Evolutionary conservation across 176 grass and related monocot genomes (phyloP).

Genomic region (Poa annua): DNA sequence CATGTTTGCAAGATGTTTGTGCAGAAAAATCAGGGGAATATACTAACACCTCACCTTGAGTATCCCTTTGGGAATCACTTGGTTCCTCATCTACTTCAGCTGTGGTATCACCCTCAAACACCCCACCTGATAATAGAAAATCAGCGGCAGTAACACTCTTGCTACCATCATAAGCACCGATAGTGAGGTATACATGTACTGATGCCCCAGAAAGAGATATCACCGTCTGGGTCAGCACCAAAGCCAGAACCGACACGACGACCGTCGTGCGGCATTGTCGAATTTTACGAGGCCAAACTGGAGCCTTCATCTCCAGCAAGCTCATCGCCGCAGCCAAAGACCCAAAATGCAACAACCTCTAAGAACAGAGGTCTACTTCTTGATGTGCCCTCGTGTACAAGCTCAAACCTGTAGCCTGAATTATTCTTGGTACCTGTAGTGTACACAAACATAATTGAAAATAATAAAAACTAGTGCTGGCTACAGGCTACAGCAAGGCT

Average conservation of each 20-base stretch:
- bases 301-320: conserved; percentile 36
- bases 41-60: conserved; percentile 25
- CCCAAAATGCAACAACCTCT: neutral
- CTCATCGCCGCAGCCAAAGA: conserved; percentile 8
- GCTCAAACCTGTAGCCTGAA: neutral
- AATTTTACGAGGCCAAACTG: neutral
- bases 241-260: conserved; percentile 40
- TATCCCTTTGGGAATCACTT: neutral
- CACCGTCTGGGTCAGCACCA: conserved; percentile 57
- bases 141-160: too few relatives aligned
- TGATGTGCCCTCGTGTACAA: neutral
- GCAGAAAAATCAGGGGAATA: conserved; percentile 16
- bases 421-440: neutral
- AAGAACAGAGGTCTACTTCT: neutral
- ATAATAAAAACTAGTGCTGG: neutral
- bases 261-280: conserved; percentile 32
- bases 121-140: too few relatives aligned
- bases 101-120: neutral
- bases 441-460: neutral
- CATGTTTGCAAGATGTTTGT: neutral
- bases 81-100: neutral
- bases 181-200: conserved; percentile 45
- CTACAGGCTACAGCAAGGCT: neutral
- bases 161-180: conserved; percentile 3
- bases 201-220: conserved; percentile 54